These are phyloP conservation scores for Pythium rishiriense DNA, from an alignment of 352 stramenopile species.

Conservation along the genomic window DNA sequence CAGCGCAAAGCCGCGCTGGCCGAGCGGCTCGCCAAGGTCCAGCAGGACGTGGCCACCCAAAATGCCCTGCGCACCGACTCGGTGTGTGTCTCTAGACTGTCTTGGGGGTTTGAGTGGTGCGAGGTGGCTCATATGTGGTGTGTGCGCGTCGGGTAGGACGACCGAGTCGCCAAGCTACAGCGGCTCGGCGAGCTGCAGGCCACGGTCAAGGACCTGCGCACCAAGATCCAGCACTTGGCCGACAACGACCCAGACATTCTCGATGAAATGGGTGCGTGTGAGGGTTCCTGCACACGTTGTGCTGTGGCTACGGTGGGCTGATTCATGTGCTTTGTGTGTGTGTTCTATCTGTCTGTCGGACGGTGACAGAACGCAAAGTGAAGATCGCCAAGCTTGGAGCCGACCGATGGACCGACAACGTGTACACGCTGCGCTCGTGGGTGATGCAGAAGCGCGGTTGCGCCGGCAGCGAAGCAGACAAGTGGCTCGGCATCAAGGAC, in stretches of 20 bases:
- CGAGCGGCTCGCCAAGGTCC: constrained; percentile 51
- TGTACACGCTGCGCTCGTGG: constrained; percentile 83
- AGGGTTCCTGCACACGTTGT: neutral
- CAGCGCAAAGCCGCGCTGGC: constrained; percentile 40
- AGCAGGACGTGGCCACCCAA: constrained; percentile 51
- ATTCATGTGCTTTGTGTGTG: neutral
- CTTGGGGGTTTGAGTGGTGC: too few species aligned
- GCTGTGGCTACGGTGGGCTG: too few species aligned
- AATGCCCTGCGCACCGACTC: constrained; percentile 54
- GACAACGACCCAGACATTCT: constrained; percentile 78
- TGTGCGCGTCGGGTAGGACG: constrained; percentile 38
- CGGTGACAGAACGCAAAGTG: constrained; percentile 61
- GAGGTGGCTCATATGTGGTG: neutral
- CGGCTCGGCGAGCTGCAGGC: constrained; percentile 50
- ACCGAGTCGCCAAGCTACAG: constrained; percentile 62
- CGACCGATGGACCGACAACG: constrained; percentile 84
- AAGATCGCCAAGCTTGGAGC: constrained; percentile 67
- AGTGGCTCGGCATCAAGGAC: constrained; percentile 85
- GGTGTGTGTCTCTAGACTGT: constrained; percentile 37
- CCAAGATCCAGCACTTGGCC: constrained; percentile 59
- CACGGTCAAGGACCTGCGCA: constrained; percentile 46
- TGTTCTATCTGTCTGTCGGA: constrained; percentile 2
- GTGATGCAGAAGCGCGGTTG: constrained; percentile 77
- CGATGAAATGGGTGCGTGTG: constrained; percentile 47
- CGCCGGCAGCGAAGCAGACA: constrained; percentile 70